Base-by-base conservation (phyloP, 139 green algal species). In the Haematococcus lacustris region DNA sequence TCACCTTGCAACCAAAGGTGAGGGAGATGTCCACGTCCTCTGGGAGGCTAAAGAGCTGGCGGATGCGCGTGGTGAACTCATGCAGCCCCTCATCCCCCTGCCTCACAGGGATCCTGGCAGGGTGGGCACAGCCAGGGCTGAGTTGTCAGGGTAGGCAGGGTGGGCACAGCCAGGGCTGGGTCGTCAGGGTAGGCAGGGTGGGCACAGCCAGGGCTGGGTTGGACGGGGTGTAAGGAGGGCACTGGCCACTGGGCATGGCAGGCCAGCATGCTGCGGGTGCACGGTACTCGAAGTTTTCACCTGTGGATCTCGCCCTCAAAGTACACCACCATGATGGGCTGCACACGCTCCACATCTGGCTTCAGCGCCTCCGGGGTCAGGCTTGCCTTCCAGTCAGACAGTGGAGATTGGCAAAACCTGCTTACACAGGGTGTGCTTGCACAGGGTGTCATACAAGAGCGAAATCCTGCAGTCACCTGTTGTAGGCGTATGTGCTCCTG, bases 271-370 rank as follows among this genome's bases (percentile, higher is more conserved):
- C n/a, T n/a, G n/a, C n/a, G n/a, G n/a, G n/a, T n/a, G n/a, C n/a
- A n/a, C n/a, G n/a, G n/a, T n/a, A n/a, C n/a, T n/a, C n/a, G n/a
- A n/a, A n/a, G n/a, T n/a, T n/a, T n/a, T n/a, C n/a, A n/a, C n/a
- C n/a, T n/a, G n/a, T n/a, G n/a, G n/a, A n/a, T n/a, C 67, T 87
- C 76, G 7, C 83, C 83, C 70, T 88, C 83, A 73, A 88, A 88
- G 73, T 88, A 88, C 0, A 89, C 84, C 25, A 89, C 83, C 84
- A 89, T 89, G 69, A 87, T 88, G 40, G 84, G 84, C 74, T 88
- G 82, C 35, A 86, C 84, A 32, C 80, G 78, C n/a, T 78, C 63
- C 60, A 89, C 79, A 38, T 89, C 82, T 5, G 78, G 76, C 61
- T 81, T 81, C 13, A 89, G 70, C n/a, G 70, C 65, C 30, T 84